phyloP scores from a whole-genome alignment of 768 basidiomycete species.

The Arthromyces matolae region DNA sequence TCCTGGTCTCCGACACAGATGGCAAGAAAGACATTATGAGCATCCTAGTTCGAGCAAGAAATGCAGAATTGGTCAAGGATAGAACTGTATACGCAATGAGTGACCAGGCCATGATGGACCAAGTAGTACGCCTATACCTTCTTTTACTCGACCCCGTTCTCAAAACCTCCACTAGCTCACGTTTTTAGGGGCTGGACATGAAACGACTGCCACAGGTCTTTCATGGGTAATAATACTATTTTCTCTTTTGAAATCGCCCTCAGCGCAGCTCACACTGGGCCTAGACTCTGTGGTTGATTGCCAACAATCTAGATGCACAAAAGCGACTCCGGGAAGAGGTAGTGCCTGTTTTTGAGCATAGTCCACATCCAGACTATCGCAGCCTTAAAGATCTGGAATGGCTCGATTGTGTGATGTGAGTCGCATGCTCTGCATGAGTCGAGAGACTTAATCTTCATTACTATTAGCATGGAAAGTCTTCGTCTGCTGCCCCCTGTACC shows the following conservation, averaged over 20 bases:
- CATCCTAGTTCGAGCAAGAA: slow-evolving; percentile 43
- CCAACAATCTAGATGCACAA: slow-evolving; percentile 47
- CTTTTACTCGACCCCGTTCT: background rate
- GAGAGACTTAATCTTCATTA: background rate
- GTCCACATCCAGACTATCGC: slow-evolving; percentile 36
- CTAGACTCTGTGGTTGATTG: slow-evolving; percentile 51
- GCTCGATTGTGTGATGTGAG: slow-evolving; percentile 40
- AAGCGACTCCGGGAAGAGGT: slow-evolving; percentile 51
- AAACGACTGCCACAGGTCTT: slow-evolving; percentile 46
- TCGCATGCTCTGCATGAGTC: background rate
- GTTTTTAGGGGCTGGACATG: slow-evolving; percentile 45
- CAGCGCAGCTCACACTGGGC: background rate
- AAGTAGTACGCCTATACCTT: slow-evolving; percentile 35
- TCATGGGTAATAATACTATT: slow-evolving; percentile 45
- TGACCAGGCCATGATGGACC: slow-evolving; percentile 48
- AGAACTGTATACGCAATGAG: slow-evolving; percentile 40
- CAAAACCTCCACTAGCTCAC: slow-evolving; percentile 31
- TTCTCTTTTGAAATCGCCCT: background rate
- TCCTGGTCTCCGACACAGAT: slow-evolving; percentile 31
- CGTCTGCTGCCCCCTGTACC: slow-evolving; percentile 42
- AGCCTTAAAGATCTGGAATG: slow-evolving; percentile 35
- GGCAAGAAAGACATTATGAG: slow-evolving; percentile 52
- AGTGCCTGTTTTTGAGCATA: slow-evolving; percentile 31
- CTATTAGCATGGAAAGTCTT: slow-evolving; percentile 42
- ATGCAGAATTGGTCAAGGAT: slow-evolving; percentile 32